A percentile compares a stretch with the other conserved stretches of the same genome.
These are phyloP conservation scores for Aspergillus nomiae DNA, from an alignment of 2,329 filamentous ascomycete species.

Conservation along the genomic window DNA sequence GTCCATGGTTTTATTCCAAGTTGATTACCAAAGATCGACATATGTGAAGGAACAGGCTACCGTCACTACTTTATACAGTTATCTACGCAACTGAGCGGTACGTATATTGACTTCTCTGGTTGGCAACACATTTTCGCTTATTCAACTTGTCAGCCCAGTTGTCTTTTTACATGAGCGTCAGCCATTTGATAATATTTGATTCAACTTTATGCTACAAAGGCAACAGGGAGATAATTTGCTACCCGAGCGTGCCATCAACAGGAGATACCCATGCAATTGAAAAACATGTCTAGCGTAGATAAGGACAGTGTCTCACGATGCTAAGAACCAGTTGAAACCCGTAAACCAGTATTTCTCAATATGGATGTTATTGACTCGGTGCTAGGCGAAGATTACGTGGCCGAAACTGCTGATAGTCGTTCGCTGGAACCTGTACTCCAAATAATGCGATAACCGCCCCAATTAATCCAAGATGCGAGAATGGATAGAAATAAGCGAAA, in stretches of 20 bases:
- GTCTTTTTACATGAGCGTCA: neutral
- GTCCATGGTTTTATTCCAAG: neutral
- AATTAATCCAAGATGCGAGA: neutral
- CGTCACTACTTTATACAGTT: neutral
- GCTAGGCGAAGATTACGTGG: neutral
- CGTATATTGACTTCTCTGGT: neutral
- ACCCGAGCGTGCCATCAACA: neutral
- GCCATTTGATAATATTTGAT: neutral
- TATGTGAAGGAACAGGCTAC: neutral
- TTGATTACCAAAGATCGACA: neutral
- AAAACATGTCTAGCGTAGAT: neutral
- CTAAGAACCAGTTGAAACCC: neutral
- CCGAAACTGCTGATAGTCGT: neutral
- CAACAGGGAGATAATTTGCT: neutral
- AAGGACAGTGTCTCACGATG: neutral
- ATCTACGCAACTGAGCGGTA: neutral
- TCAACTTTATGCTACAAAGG: neutral
- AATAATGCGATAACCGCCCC: neutral
- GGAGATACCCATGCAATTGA: neutral
- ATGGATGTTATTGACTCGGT: neutral
- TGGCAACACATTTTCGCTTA: neutral
- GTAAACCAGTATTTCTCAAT: neutral
- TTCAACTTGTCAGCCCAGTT: neutral
- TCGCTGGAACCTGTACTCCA: neutral
- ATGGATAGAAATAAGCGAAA: neutral